Evolutionary conservation across 176 grass and related monocot species (phyloP).

Genomic region (Musa acuminata): DNA sequence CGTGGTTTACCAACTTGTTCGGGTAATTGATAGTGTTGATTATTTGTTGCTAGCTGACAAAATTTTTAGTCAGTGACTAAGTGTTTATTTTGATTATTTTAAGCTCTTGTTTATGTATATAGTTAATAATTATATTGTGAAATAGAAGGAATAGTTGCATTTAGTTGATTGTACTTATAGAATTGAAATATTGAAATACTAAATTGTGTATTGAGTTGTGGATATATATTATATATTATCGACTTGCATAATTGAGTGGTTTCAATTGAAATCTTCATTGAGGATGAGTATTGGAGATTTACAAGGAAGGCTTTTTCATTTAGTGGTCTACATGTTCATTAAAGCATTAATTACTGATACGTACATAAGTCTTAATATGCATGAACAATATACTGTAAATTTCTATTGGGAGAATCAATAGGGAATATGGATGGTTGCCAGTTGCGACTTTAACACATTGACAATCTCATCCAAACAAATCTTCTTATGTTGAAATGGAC

Average conservation of each 20-base stretch:
- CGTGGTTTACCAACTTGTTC: constrained; percentile 92
- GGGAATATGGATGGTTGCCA: not conserved
- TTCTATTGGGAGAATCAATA: not conserved
- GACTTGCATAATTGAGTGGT: not conserved
- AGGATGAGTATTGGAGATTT: not conserved
- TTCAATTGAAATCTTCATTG: not conserved
- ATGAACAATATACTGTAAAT: not conserved
- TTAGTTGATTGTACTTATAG: not conserved
- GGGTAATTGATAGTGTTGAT: constrained; percentile 33
- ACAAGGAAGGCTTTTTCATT: not conserved
- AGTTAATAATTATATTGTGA: not conserved
- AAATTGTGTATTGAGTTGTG: not conserved
- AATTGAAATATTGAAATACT: not conserved
- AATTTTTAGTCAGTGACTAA: not conserved
- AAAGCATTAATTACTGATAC: not conserved
- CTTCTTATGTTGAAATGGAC: not conserved
- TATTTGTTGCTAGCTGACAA: not conserved
- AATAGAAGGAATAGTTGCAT: not conserved
- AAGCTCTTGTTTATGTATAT: not conserved
- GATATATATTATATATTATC: too few relatives aligned
- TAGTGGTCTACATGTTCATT: not conserved
- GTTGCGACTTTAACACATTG: not conserved
- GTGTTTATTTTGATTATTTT: not conserved
- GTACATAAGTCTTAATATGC: not conserved
- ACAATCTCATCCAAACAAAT: not conserved